These are phyloP conservation scores for Leishmania major DNA, from an alignment of 208 protist genomes.

Conservation along the genomic window DNA sequence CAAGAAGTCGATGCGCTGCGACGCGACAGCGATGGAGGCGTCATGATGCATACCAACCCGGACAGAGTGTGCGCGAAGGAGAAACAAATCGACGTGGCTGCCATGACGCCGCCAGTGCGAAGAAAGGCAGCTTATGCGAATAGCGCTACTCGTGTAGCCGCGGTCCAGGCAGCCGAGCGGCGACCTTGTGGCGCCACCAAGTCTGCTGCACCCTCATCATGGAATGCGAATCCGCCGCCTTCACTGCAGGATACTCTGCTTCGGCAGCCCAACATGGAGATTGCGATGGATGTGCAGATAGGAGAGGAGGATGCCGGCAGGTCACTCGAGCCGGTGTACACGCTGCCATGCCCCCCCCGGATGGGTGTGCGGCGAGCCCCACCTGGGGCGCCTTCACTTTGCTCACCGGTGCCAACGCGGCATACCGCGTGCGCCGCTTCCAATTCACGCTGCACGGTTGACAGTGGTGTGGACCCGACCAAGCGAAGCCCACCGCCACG, in stretches of 20 bases:
- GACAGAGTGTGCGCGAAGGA: background rate
- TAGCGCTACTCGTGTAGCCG: background rate
- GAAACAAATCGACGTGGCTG: background rate
- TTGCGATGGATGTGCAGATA: background rate
- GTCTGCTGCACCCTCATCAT: background rate
- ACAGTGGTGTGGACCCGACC: background rate
- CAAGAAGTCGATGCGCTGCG: conserved; percentile 11
- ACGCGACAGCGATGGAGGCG: background rate
- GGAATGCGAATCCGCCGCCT: background rate
- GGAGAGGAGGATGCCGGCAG: background rate
- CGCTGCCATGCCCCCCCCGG: background rate
- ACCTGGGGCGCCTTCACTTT: background rate
- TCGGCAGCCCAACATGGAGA: background rate
- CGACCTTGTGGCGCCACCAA: background rate
- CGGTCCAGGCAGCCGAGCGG: background rate
- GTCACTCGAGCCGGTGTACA: background rate
- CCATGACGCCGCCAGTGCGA: background rate
- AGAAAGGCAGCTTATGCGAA: background rate
- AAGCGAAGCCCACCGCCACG: conserved; percentile 15
- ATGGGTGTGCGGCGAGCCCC: background rate
- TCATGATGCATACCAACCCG: background rate
- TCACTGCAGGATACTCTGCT: background rate
- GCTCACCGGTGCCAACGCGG: background rate
- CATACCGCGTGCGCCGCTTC: background rate
- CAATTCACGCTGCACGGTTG: background rate